Evolutionary conservation across 352 stramenopile genomes (phyloP).

Genomic region (Thraustochytrium striatum): DNA sequence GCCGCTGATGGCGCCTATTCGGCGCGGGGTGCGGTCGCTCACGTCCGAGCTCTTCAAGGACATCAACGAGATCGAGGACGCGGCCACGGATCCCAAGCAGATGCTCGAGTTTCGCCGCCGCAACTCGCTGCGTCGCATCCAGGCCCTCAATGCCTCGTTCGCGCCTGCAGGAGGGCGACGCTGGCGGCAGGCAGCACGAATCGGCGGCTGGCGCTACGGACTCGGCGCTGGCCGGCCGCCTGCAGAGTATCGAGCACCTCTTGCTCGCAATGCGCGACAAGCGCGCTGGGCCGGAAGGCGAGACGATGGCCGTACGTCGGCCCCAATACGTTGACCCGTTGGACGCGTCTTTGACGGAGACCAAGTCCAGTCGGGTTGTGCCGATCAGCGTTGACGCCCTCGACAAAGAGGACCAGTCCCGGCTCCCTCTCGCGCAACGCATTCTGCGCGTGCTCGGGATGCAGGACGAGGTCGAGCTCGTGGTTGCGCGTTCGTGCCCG

Average conservation of each 20-base stretch:
- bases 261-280: constrained; percentile 1
- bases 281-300: background rate
- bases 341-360: constrained; percentile 13
- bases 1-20: constrained; percentile 5
- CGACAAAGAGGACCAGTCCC: background rate
- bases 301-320: background rate
- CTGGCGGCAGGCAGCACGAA: background rate
- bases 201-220: background rate
- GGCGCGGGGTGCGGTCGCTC: background rate
- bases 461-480: background rate
- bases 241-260: constrained; percentile 3
- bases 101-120: constrained; percentile 1
- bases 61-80: background rate
- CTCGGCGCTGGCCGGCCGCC: background rate
- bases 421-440: background rate
- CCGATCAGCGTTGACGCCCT: background rate
- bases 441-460: constrained; percentile 6
- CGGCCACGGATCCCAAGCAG: background rate
- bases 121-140: background rate
- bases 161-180: background rate
- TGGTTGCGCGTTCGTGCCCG: constrained; percentile 3
- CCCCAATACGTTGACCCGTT: background rate
- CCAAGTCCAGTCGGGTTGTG: background rate
- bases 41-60: constrained; percentile 9
- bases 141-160: background rate